Base-by-base conservation (phyloP, 2,329 filamentous ascomycete genomes). In the Neonectria faginata region DNA sequence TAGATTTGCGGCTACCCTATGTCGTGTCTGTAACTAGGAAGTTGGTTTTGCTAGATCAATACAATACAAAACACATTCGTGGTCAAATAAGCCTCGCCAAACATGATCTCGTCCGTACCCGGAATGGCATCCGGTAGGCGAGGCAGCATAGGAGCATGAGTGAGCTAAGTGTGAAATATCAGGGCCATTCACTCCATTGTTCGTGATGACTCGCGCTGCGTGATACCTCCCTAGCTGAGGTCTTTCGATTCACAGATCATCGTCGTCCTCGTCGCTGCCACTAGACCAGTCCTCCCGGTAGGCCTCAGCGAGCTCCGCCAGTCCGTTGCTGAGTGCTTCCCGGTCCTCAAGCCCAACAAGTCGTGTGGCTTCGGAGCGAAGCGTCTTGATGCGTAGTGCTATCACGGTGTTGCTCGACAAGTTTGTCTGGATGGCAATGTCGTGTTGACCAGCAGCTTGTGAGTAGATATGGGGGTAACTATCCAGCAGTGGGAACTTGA, bases 211-310 rank as follows among this genome's bases (percentile, higher is more conserved):
- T 27, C 14, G 29, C 7, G 29, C 27, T 31, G 29, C n/a, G 48
- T 12, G 10, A 51, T 51, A 20, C 29, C 29, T 22, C 27, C n/a
- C n/a, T 20, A 6, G 3, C n/a, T 18, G 7, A 12, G 4, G 3
- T 12, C 3, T 11, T 10, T 25, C 18, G 10, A 44, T 9, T 76
- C 67, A 75, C n/a, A 77, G 52, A 31, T 86, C 83, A 55, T 93
- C 90, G 62, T 93, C 89, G 20, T 88, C 90, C 9, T 89, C 85
- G 70, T 92, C 91, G 62, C 88, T 91, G 25, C 89, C 93, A 73
- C 91, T 93, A 12, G 89, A 89, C 92, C 93, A 97, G 1, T 93
- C 93, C 66, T 96, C 92, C 70, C 93, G 89, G 77, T 97, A 98
- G 64, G 92, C 92, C 74, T 97, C 94, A 1, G 91, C 91, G 73